Evolutionary conservation across 2,329 filamentous ascomycete species (phyloP).

Genomic region (Pseudogymnoascus destructans): DNA sequence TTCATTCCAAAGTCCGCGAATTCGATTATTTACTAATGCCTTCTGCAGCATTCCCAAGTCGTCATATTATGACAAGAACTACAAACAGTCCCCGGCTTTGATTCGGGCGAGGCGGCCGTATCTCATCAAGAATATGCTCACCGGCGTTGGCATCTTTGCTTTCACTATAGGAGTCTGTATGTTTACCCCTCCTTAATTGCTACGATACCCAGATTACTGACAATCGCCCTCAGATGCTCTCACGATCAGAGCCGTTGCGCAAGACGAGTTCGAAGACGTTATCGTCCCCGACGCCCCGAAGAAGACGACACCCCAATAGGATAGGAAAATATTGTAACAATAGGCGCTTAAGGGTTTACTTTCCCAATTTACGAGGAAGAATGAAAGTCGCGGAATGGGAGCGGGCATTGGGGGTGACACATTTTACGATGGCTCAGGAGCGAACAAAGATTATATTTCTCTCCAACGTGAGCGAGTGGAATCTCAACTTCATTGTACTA

Average conservation of each 20-base stretch:
- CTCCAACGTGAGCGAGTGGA: background rate
- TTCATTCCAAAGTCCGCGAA: background rate
- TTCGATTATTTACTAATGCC: constrained; percentile 16
- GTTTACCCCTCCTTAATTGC: constrained; percentile 27
- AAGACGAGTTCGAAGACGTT: constrained; percentile 95
- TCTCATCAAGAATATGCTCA: constrained; percentile 75
- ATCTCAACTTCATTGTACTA: constrained; percentile 8
- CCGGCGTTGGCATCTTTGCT: constrained; percentile 59
- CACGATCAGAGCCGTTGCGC: constrained; percentile 74
- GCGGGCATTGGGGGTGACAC: background rate
- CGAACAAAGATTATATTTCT: background rate
- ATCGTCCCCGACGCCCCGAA: constrained; percentile 55
- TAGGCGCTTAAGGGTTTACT: background rate
- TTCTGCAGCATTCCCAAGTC: constrained; percentile 44
- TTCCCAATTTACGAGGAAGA: background rate
- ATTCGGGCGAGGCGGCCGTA: constrained; percentile 87
- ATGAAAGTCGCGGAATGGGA: background rate
- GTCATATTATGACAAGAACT: constrained; percentile 85
- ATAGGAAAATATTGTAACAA: constrained; percentile 8
- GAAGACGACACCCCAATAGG: constrained; percentile 15
- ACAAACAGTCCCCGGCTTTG: constrained; percentile 75
- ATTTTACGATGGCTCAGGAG: background rate
- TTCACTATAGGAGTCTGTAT: constrained; percentile 81
- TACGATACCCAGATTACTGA: background rate
- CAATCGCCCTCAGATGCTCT: constrained; percentile 42